phyloP scores from a whole-genome alignment of 768 basidiomycete species.

The Trametes villosa region DNA sequence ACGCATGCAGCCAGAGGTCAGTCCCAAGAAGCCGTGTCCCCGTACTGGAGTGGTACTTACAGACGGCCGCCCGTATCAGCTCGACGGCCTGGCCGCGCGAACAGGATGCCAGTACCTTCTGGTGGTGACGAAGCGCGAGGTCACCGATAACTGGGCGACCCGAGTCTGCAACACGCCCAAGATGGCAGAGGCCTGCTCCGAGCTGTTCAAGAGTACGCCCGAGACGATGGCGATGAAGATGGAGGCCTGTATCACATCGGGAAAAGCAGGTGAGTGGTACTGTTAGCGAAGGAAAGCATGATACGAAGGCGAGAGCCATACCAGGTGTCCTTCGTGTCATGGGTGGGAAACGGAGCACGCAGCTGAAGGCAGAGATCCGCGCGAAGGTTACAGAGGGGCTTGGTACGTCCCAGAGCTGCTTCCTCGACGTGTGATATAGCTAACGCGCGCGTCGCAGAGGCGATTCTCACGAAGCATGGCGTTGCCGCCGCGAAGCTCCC shows the following conservation, averaged over 20 bases:
- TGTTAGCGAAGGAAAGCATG: not conserved
- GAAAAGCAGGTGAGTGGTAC: not conserved
- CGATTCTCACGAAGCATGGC: not conserved
- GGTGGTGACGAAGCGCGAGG: not conserved
- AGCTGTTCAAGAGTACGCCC: constrained; percentile 1
- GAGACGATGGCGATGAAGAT: constrained; percentile 5
- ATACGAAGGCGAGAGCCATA: not conserved
- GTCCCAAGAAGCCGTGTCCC: not conserved
- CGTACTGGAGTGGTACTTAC: not conserved
- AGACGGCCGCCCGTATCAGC: not conserved
- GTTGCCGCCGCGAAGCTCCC: not conserved
- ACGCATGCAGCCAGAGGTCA: not conserved
- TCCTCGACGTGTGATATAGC: not conserved
- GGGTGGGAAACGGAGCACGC: not conserved
- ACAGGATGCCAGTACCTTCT: not conserved
- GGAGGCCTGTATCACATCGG: not conserved
- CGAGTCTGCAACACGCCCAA: not conserved
- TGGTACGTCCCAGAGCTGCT: not conserved
- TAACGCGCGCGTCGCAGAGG: not conserved
- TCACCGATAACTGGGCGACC: not conserved
- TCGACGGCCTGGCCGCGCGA: not conserved
- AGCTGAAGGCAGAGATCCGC: not conserved
- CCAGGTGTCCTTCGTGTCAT: not conserved
- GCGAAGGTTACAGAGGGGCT: not conserved
- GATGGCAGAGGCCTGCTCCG: not conserved